Evolutionary conservation across 495 filamentous ascomycete genomes (phyloP).

Genomic region (Tricharina praecox): DNA sequence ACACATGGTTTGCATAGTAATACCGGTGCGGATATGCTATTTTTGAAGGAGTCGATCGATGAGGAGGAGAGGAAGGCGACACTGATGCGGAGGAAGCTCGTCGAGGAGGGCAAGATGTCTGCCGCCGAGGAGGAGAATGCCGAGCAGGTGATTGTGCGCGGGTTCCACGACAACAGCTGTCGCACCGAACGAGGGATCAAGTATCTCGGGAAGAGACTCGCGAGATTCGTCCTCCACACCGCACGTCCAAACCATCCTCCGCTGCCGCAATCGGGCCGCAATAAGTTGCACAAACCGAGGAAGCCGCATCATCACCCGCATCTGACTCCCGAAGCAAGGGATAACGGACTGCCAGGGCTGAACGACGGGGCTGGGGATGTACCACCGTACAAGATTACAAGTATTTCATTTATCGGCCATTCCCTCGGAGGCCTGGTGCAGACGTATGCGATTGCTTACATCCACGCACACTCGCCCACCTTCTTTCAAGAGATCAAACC

Average conservation of each 20-base stretch:
- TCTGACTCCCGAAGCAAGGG: slow-evolving; percentile 4
- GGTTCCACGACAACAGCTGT: slow-evolving; percentile 75
- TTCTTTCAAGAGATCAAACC: slow-evolving; percentile 82
- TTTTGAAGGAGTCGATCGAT: slow-evolving; percentile 92
- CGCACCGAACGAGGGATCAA: slow-evolving; percentile 90
- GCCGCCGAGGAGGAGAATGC: slow-evolving; percentile 42
- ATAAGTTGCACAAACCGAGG: slow-evolving; percentile 21
- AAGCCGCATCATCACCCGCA: slow-evolving; percentile 21
- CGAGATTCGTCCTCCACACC: slow-evolving; percentile 74
- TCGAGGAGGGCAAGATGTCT: slow-evolving; percentile 18
- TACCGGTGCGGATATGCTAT: slow-evolving; percentile 92
- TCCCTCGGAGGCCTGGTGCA: slow-evolving; percentile 84
- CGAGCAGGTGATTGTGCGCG: slow-evolving; percentile 84
- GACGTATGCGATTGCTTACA: slow-evolving; percentile 92
- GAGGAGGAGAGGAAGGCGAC: slow-evolving; percentile 54
- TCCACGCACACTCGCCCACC: slow-evolving; percentile 80
- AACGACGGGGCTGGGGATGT: slow-evolving; percentile 26
- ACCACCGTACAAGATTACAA: slow-evolving; percentile 71
- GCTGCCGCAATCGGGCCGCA: slow-evolving; percentile 36
- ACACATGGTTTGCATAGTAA: slow-evolving; percentile 96
- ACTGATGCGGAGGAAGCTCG: slow-evolving; percentile 37
- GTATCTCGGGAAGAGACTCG: slow-evolving; percentile 84
- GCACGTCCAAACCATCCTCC: slow-evolving; percentile 86
- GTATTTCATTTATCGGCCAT: slow-evolving; percentile 90
- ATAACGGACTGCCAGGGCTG: not conserved